Percentiles rank a stretch among this genome's conserved stretches.
Evolutionary conservation across 2,329 filamentous ascomycete genomes (phyloP).

Genomic region (Aciculosporium take): DNA sequence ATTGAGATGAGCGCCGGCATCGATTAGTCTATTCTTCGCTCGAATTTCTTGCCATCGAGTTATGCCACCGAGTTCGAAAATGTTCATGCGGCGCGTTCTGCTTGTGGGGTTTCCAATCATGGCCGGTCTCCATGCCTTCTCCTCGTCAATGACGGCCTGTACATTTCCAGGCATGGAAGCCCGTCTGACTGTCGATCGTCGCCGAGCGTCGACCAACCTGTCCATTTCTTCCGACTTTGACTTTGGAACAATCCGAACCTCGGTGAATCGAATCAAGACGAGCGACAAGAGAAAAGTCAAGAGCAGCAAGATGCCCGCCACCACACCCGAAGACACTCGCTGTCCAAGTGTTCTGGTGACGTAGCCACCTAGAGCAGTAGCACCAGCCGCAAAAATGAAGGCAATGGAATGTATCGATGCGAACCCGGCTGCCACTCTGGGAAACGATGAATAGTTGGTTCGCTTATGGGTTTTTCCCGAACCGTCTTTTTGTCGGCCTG

Average conservation of each 20-base stretch:
- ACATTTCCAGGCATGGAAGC: slow-evolving; percentile 25
- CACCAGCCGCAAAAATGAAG: slow-evolving; percentile 54
- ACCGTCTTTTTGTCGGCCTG: slow-evolving; percentile 33
- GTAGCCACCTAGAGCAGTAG: slow-evolving; percentile 54
- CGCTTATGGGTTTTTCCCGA: slow-evolving; percentile 26
- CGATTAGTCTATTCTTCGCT: slow-evolving; percentile 42
- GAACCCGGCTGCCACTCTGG: slow-evolving; percentile 57
- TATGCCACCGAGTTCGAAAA: slow-evolving; percentile 54
- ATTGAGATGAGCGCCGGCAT: slow-evolving; percentile 25
- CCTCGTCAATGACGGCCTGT: slow-evolving; percentile 30
- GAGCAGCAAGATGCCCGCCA: slow-evolving; percentile 50
- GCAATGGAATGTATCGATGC: slow-evolving; percentile 55
- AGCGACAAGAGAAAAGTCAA: slow-evolving; percentile 49
- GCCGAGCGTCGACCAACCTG: slow-evolving; percentile 33
- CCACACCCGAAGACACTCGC: slow-evolving; percentile 51
- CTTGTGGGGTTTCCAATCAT: slow-evolving; percentile 59
- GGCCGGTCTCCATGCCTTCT: slow-evolving; percentile 52
- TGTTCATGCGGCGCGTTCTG: slow-evolving; percentile 53
- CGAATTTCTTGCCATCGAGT: slow-evolving; percentile 62
- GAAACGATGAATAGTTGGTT: slow-evolving; percentile 65
- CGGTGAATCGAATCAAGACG: slow-evolving; percentile 49
- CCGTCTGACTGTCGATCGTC: slow-evolving; percentile 32
- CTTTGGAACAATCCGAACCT: slow-evolving; percentile 54
- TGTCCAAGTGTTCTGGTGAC: slow-evolving; percentile 53
- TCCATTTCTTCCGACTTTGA: slow-evolving; percentile 42